A percentile compares a stretch with the other conserved stretches of the same genome.
phyloP scores from a whole-genome alignment of 345 rosid genomes.

The Excoecaria agallocha region DNA sequence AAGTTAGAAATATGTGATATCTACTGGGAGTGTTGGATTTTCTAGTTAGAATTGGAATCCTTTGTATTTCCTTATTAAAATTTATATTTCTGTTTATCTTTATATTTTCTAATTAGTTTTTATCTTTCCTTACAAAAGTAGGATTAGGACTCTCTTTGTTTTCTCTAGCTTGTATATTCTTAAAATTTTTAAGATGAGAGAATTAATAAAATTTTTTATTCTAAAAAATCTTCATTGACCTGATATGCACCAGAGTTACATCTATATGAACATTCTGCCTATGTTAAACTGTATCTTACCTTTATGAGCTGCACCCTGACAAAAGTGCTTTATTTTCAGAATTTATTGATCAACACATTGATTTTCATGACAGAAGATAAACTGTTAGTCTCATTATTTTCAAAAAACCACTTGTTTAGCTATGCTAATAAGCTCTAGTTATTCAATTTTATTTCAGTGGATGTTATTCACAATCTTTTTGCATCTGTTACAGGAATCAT shows the following conservation, averaged over 20 bases:
- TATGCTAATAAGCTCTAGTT: background rate
- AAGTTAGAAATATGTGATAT: too few species aligned
- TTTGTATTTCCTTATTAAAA: too few species aligned
- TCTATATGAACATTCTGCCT: background rate
- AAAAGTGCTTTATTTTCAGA: background rate
- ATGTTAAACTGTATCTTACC: background rate
- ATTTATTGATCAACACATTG: background rate
- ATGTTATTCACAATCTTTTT: background rate
- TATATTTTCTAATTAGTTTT: too few species aligned
- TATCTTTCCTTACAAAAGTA: too few species aligned
- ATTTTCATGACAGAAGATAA: background rate
- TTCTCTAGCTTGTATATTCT: too few species aligned
- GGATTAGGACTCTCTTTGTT: too few species aligned
- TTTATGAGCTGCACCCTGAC: background rate
- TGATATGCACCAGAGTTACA: background rate
- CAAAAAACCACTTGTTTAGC: background rate
- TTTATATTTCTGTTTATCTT: too few species aligned
- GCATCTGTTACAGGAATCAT: conserved; percentile 55
- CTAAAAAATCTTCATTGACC: background rate
- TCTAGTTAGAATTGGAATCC: too few species aligned
- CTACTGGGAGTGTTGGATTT: too few species aligned
- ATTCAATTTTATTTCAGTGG: background rate
- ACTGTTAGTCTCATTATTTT: background rate
- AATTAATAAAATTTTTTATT: too few species aligned
- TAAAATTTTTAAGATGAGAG: too few species aligned